Percentiles rank a stretch among this genome's conserved stretches.
These are phyloP conservation scores for Ceriops zippeliana DNA, from an alignment of 345 rosid species.

Conservation along the genomic window DNA sequence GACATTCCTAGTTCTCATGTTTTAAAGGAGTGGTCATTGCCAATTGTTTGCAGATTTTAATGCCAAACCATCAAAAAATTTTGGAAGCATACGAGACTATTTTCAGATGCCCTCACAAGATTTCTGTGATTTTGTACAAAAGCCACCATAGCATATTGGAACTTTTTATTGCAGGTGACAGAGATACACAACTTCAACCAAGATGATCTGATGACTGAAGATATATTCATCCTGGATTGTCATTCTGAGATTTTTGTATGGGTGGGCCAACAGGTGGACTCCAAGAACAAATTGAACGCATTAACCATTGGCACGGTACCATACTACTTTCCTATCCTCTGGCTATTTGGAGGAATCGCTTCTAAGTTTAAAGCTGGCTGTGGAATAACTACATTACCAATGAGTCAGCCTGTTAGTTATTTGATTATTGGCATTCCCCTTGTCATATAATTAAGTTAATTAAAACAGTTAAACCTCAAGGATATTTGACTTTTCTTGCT, in stretches of 20 bases:
- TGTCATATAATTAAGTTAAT: background rate
- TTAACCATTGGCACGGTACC: slow-evolving; percentile 83
- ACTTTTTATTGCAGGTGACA: slow-evolving; percentile 54
- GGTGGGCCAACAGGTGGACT: slow-evolving; percentile 90
- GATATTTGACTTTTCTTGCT: slow-evolving; percentile 5
- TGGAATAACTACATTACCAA: background rate
- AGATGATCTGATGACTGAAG: slow-evolving; percentile 99
- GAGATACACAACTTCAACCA: slow-evolving; percentile 88
- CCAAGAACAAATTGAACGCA: slow-evolving; percentile 63
- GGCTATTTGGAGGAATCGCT: background rate
- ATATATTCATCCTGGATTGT: slow-evolving; percentile 85
- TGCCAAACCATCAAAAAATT: background rate
- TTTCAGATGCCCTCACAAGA: background rate
- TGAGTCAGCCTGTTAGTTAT: background rate
- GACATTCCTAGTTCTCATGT: slow-evolving; percentile 9
- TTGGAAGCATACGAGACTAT: background rate
- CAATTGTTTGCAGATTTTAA: background rate
- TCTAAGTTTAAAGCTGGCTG: background rate
- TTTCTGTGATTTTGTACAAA: background rate
- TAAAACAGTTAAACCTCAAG: background rate
- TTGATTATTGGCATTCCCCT: background rate
- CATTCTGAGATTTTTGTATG: slow-evolving; percentile 83
- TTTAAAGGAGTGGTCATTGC: background rate
- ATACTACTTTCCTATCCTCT: background rate
- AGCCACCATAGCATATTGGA: background rate